Conservation (phyloP, 495 filamentous ascomycete species). For the Bacidia rubella region DNA sequence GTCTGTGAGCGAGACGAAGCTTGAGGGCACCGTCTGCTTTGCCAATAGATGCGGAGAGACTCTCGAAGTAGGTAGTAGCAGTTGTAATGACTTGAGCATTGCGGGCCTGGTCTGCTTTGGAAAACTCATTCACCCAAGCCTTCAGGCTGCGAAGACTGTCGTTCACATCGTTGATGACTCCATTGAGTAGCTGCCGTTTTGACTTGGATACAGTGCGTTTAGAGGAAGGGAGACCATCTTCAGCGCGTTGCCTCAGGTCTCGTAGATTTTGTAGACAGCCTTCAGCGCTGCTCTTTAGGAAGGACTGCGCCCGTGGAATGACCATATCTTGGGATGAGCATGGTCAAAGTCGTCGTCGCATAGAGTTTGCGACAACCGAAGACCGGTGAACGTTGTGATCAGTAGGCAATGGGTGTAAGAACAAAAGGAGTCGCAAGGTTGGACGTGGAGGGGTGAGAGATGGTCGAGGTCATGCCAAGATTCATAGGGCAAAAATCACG, state of each 20-base stretch:
- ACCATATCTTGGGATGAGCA: neutral
- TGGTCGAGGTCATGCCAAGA: too few species aligned
- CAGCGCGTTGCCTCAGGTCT: neutral
- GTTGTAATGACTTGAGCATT: neutral
- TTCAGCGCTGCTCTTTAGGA: neutral
- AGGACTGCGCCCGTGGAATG: neutral
- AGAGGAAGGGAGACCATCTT: neutral
- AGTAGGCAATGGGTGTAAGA: too few species aligned
- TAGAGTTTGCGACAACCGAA: neutral
- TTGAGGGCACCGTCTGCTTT: neutral
- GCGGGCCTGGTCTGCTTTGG: conserved; percentile 1
- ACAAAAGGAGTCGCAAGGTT: too few species aligned
- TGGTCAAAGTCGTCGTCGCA: neutral
- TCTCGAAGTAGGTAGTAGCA: neutral
- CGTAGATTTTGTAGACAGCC: neutral
- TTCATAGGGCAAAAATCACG: too few species aligned
- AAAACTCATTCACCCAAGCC: neutral
- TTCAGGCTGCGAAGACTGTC: neutral
- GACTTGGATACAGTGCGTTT: neutral
- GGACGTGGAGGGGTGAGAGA: too few species aligned
- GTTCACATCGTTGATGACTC: neutral
- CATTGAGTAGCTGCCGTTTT: neutral
- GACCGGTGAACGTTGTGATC: neutral
- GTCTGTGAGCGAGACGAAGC: neutral
- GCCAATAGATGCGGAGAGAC: neutral